phyloP scores from a whole-genome alignment of 345 rosid genomes.

The Lepidium africanum region DNA sequence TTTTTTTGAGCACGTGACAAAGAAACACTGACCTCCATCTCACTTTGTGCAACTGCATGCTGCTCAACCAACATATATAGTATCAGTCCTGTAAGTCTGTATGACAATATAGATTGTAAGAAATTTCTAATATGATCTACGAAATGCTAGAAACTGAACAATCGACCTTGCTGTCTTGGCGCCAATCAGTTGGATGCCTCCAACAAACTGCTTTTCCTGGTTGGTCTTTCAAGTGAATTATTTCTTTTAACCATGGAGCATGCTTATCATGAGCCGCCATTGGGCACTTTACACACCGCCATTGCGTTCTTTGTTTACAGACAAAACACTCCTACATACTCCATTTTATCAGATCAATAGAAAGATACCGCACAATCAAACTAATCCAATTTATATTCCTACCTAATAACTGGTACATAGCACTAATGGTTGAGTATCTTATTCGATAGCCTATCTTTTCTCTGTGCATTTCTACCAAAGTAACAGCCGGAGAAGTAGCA shows the following conservation, averaged over 20 bases:
- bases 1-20: neutral
- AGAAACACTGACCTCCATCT: slow-evolving; percentile 68
- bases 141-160: slow-evolving; percentile 41
- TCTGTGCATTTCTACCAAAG: neutral
- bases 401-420: neutral
- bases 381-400: neutral
- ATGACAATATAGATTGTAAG: slow-evolving; percentile 4
- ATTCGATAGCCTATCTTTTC: neutral
- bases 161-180: slow-evolving; percentile 62
- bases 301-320: slow-evolving; percentile 56
- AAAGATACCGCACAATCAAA: neutral
- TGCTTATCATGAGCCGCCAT: slow-evolving; percentile 75
- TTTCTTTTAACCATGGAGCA: slow-evolving; percentile 69
- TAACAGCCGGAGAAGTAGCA: neutral
- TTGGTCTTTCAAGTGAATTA: slow-evolving; percentile 47
- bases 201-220: slow-evolving; percentile 76
- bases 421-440: neutral
- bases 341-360: neutral
- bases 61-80: slow-evolving; percentile 68
- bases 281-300: slow-evolving; percentile 63
- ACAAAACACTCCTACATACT: slow-evolving; percentile 61
- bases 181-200: slow-evolving; percentile 84
- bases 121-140: slow-evolving; percentile 1
- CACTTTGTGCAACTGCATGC: slow-evolving; percentile 51
- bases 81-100: slow-evolving; percentile 63